phyloP scores from a whole-genome alignment of 805 yeast species.

The Candida nonsorbophila region DNA sequence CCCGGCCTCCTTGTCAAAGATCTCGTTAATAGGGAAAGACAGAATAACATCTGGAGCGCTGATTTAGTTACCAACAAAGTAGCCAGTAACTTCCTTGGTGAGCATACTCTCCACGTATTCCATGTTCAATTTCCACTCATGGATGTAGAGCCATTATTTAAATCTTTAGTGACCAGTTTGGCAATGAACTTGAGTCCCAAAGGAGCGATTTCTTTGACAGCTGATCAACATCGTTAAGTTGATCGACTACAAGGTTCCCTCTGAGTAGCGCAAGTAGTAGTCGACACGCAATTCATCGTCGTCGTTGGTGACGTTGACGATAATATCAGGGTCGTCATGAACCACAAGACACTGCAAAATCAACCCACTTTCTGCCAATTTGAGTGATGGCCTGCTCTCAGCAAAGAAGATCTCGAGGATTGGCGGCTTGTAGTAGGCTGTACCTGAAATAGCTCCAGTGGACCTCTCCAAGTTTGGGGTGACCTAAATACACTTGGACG shows the following conservation, averaged over 20 bases:
- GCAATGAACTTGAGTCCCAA: slow-evolving; percentile 40
- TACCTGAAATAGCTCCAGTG: slow-evolving; percentile 42
- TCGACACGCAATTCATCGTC: slow-evolving; percentile 42
- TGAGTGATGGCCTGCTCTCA: too few relatives aligned
- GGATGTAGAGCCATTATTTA: slow-evolving; percentile 42
- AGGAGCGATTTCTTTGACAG: slow-evolving; percentile 38
- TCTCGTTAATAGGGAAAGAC: slow-evolving; percentile 25
- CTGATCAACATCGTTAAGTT: slow-evolving; percentile 28
- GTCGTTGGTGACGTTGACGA: too few relatives aligned
- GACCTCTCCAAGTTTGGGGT: slow-evolving; percentile 40
- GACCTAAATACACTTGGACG: slow-evolving; percentile 47
- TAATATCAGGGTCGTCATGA: too few relatives aligned
- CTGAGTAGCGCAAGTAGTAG: slow-evolving; percentile 50
- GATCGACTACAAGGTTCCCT: slow-evolving; percentile 53
- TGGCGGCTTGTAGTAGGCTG: slow-evolving; percentile 66
- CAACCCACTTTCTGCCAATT: too few relatives aligned
- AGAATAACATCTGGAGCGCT: slow-evolving; percentile 29
- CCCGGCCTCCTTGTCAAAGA: slow-evolving; percentile 26
- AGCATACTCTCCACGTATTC: slow-evolving; percentile 16
- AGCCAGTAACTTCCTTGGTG: slow-evolving; percentile 17
- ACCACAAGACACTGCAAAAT: too few relatives aligned
- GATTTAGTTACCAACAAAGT: slow-evolving; percentile 25
- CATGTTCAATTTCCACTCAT: slow-evolving; percentile 33
- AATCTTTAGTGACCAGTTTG: slow-evolving; percentile 31
- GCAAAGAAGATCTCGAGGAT: too few relatives aligned